These are phyloP conservation scores for Fraxinus pennsylvanica DNA, from an alignment of 257 asterid genomes.

Conservation along the genomic window DNA sequence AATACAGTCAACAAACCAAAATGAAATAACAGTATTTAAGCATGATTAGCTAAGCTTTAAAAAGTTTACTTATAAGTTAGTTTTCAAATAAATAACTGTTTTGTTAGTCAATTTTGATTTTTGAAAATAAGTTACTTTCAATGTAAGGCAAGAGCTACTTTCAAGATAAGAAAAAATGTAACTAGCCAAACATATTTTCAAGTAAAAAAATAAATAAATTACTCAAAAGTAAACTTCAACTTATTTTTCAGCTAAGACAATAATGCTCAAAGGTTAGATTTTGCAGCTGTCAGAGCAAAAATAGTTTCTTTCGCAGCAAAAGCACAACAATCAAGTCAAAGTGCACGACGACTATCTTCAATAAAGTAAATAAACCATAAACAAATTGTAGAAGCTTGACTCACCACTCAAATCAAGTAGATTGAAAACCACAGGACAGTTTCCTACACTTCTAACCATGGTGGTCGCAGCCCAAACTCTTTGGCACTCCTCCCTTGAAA, in stretches of 20 bases:
- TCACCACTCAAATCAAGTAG: conserved; percentile 83
- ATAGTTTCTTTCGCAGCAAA: conserved; percentile 6
- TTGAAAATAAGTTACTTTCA: too few species aligned
- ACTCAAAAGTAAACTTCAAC: too few species aligned
- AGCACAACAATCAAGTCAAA: background rate
- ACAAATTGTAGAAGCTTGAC: conserved; percentile 22
- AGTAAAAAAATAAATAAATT: too few species aligned
- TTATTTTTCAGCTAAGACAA: too few species aligned
- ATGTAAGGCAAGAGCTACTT: too few species aligned
- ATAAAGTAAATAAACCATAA: background rate
- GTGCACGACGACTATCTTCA: background rate
- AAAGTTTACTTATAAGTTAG: too few species aligned
- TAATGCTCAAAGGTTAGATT: background rate
- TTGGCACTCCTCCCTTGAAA: conserved; percentile 69
- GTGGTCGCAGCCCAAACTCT: conserved; percentile 80
- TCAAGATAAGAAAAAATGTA: too few species aligned
- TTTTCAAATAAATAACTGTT: too few species aligned
- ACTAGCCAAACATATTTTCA: too few species aligned
- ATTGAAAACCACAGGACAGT: conserved; percentile 75
- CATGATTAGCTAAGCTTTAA: too few species aligned
- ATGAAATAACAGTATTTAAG: too few species aligned
- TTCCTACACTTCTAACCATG: conserved; percentile 72
- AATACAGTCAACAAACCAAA: background rate
- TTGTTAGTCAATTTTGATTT: too few species aligned
- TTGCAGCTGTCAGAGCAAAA: background rate